Conservation (phyloP, 495 filamentous ascomycete species). For the Tuber umbilicatum region DNA sequence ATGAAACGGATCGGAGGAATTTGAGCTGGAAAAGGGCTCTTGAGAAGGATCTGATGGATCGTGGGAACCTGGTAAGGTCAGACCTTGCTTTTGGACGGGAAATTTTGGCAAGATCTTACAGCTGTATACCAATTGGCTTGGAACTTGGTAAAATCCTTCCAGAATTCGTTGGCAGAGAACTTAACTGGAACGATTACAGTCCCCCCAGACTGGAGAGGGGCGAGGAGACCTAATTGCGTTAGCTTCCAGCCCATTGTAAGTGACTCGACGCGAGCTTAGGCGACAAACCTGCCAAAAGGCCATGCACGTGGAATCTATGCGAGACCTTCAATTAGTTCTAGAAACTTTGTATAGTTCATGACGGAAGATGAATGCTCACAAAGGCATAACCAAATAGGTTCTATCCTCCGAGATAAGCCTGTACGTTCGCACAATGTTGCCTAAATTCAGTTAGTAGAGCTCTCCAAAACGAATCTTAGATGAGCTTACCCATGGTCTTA, state of each 20-base stretch:
- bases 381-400: slow-evolving; percentile 82
- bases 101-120: neutral
- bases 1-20: slow-evolving; percentile 75
- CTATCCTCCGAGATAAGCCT: slow-evolving; percentile 59
- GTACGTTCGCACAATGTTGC: slow-evolving; percentile 70
- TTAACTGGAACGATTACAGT: slow-evolving; percentile 65
- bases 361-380: slow-evolving; percentile 36
- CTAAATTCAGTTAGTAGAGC: slow-evolving; percentile 40
- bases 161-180: slow-evolving; percentile 80
- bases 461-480: neutral
- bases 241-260: neutral
- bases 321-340: neutral
- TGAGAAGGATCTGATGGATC: slow-evolving; percentile 81
- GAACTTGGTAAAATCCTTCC: slow-evolving; percentile 62
- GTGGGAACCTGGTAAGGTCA: slow-evolving; percentile 54
- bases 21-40: slow-evolving; percentile 56
- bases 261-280: neutral
- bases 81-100: neutral
- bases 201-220: slow-evolving; percentile 63
- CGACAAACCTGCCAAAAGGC: slow-evolving; percentile 58
- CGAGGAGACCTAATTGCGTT: slow-evolving; percentile 49
- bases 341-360: neutral
- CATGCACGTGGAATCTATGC: slow-evolving; percentile 68
- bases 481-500: slow-evolving; percentile 60
- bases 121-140: slow-evolving; percentile 85